These are phyloP conservation scores for Elsinoe australis DNA, from an alignment of 2,329 filamentous ascomycete species.

Conservation along the genomic window DNA sequence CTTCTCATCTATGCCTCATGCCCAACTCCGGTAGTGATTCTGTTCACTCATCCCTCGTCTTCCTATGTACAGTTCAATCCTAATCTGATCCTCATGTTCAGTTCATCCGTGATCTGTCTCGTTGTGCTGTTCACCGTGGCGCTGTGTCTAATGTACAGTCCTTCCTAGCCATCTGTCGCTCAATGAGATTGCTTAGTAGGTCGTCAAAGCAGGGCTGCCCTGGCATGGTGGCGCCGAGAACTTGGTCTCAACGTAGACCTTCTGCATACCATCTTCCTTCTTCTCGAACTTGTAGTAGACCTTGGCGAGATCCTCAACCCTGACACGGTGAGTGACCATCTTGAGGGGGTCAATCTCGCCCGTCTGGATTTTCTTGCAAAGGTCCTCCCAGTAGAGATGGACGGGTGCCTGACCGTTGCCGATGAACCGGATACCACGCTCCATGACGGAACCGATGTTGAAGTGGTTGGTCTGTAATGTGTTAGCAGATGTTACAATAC, in stretches of 20 bases:
- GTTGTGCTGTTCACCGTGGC: background rate
- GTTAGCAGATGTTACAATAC: conserved; percentile 20
- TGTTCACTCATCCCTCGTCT: conserved; percentile 1
- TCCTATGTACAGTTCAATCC: conserved; percentile 12
- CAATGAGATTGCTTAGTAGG: conserved; percentile 30
- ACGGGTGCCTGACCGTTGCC: conserved; percentile 65
- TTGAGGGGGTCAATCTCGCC: conserved; percentile 65
- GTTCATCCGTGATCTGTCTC: background rate
- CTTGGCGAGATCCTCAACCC: conserved; percentile 43
- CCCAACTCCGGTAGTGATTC: conserved; percentile 3
- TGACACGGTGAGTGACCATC: conserved; percentile 73
- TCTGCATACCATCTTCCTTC: conserved; percentile 66
- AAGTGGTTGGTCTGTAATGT: conserved; percentile 60
- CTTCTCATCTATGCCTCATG: background rate
- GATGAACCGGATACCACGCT: conserved; percentile 73
- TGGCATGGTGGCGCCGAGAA: conserved; percentile 46
- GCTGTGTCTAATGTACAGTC: conserved; percentile 6
- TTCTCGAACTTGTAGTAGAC: conserved; percentile 61
- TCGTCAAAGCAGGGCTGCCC: conserved; percentile 47
- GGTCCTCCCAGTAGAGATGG: conserved; percentile 73
- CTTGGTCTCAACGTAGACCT: conserved; percentile 61
- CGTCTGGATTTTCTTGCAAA: conserved; percentile 60
- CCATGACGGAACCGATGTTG: conserved; percentile 75
- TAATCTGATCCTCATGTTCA: too few relatives aligned
- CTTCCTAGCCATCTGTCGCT: background rate